Evolutionary conservation across 2,329 filamentous ascomycete species (phyloP).

Genomic region (Cylindrodendrum hubeiense): DNA sequence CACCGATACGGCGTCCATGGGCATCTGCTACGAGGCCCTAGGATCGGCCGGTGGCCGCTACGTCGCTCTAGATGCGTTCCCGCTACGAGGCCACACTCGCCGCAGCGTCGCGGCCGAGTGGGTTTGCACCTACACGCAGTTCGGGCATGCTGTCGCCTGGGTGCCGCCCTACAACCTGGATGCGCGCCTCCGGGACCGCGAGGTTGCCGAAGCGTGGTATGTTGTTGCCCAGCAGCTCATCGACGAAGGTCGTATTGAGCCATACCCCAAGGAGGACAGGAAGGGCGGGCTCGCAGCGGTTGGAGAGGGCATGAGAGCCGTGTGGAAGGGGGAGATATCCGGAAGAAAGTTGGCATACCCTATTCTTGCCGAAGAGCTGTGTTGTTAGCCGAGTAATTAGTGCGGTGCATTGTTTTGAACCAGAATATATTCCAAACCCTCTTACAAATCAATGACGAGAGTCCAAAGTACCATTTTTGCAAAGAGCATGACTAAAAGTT

Average conservation of each 20-base stretch:
- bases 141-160: slow-evolving; percentile 28
- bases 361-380: neutral
- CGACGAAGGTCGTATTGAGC: slow-evolving; percentile 15
- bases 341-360: slow-evolving; percentile 21
- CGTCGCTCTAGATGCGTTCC: slow-evolving; percentile 37
- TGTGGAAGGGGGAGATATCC: slow-evolving; percentile 24
- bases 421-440: too few relatives aligned
- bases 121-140: slow-evolving; percentile 35
- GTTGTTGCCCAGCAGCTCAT: slow-evolving; percentile 16
- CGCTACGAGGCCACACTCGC: slow-evolving; percentile 39
- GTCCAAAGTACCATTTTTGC: too few relatives aligned
- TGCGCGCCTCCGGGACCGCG: slow-evolving; percentile 18
- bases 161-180: slow-evolving; percentile 22
- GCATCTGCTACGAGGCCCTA: slow-evolving; percentile 32
- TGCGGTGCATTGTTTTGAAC: neutral
- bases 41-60: slow-evolving; percentile 30
- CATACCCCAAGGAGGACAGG: slow-evolving; percentile 23
- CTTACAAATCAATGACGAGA: too few relatives aligned
- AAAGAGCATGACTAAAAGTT: too few relatives aligned
- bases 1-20: slow-evolving; percentile 26
- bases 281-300: slow-evolving; percentile 15
- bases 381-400: neutral
- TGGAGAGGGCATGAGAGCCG: slow-evolving; percentile 20
- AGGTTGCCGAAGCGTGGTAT: slow-evolving; percentile 21
- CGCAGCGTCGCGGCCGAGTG: slow-evolving; percentile 37